phyloP scores from a whole-genome alignment of 495 filamentous ascomycete species.

The Copromyces sp. region DNA sequence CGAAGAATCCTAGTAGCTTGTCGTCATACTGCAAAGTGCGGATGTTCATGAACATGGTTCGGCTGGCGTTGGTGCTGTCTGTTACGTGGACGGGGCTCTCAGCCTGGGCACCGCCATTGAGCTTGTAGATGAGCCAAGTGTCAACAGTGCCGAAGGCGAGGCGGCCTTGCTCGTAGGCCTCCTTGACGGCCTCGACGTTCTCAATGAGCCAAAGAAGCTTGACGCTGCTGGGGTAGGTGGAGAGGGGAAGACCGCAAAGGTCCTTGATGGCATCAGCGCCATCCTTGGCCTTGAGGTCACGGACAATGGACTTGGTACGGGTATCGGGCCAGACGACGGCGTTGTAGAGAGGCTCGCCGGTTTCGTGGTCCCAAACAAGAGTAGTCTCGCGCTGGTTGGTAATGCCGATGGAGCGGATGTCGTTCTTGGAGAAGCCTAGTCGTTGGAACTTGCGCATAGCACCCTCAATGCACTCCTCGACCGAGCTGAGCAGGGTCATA shows the following conservation, averaged over 20 bases:
- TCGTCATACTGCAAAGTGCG: slow-evolving; percentile 80
- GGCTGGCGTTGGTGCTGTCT: slow-evolving; percentile 83
- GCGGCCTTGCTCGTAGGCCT: slow-evolving; percentile 70
- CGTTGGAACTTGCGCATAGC: slow-evolving; percentile 64
- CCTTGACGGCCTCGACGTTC: slow-evolving; percentile 58
- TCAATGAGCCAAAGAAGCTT: slow-evolving; percentile 81
- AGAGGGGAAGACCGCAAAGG: slow-evolving; percentile 80
- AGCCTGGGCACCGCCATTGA: slow-evolving; percentile 67
- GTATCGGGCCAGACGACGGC: slow-evolving; percentile 95
- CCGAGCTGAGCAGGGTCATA: slow-evolving; percentile 64
- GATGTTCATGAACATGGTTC: slow-evolving; percentile 97
- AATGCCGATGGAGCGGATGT: slow-evolving; percentile 82
- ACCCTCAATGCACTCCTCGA: slow-evolving; percentile 74
- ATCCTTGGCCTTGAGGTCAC: slow-evolving; percentile 59
- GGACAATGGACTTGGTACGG: slow-evolving; percentile 65
- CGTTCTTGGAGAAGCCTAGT: slow-evolving; percentile 55
- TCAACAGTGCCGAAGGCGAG: slow-evolving; percentile 92
- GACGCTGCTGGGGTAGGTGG: slow-evolving; percentile 86
- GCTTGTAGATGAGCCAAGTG: slow-evolving; percentile 80
- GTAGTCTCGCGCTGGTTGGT: slow-evolving; percentile 94
- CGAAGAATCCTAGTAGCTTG: slow-evolving; percentile 71
- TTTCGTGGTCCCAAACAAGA: slow-evolving; percentile 79
- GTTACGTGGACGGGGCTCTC: slow-evolving; percentile 60
- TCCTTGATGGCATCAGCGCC: slow-evolving; percentile 60
- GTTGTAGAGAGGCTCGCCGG: slow-evolving; percentile 78